Percentiles rank a stretch among this genome's conserved stretches.
Conservation (phyloP, 83 land plant species). For the Larix sibirica region DNA sequence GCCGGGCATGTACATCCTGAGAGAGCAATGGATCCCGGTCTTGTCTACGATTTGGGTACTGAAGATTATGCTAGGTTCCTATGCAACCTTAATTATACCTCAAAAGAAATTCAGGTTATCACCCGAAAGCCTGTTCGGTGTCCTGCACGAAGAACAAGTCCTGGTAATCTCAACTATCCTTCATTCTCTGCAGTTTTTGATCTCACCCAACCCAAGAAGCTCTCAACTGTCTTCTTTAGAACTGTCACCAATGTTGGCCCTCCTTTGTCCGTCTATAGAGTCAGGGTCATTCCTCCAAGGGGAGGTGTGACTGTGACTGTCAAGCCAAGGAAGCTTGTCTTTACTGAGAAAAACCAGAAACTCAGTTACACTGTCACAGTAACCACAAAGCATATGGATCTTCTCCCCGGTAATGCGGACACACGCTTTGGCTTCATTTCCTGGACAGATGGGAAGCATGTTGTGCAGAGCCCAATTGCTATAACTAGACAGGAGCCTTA, state of each 20-base stretch:
- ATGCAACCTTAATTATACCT: conserved; percentile 18
- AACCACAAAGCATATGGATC: conserved; percentile 18
- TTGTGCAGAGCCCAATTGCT: conserved; percentile 18
- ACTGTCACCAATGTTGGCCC: conserved; percentile 21
- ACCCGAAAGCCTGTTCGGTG: conserved; percentile 18
- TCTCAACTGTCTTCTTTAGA: conserved; percentile 16
- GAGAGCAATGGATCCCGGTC: conserved; percentile 21
- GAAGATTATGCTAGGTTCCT: conserved; percentile 18
- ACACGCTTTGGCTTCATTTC: conserved; percentile 18
- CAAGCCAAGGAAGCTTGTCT: conserved; percentile 19
- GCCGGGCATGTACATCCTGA: conserved; percentile 20
- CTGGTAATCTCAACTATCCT: conserved; percentile 49
- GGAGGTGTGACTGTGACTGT: conserved; percentile 21
- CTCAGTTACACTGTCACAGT: conserved; percentile 13
- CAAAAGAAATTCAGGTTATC: conserved; percentile 27
- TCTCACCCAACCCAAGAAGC: conserved; percentile 2
- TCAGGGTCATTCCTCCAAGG: conserved; percentile 10
- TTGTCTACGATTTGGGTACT: conserved; percentile 12
- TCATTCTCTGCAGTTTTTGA: conserved; percentile 44
- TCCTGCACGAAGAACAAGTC: conserved; percentile 9
- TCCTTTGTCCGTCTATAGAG: conserved; percentile 15
- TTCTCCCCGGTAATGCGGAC: conserved; percentile 33
- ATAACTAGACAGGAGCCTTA: conserved; percentile 11
- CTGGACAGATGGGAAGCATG: conserved; percentile 17
- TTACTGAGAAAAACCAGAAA: conserved; percentile 5